phyloP scores from a whole-genome alignment of 2,329 filamentous ascomycete genomes.

The Aspergillus luchuensis region DNA sequence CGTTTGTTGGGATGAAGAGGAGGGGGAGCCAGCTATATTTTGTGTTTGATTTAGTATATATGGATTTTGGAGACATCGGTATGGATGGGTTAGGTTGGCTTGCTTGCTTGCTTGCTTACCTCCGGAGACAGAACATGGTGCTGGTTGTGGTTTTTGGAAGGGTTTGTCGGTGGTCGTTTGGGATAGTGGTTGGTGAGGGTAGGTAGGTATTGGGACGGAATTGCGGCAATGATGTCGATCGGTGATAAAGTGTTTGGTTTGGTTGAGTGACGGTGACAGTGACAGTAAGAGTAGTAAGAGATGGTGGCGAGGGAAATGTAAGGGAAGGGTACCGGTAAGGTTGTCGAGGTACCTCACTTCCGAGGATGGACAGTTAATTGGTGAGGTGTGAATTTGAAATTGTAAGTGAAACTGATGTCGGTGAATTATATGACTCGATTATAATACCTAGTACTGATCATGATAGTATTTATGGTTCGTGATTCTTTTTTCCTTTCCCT shows the following conservation, averaged over 20 bases:
- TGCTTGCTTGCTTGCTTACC: slow-evolving; percentile 45
- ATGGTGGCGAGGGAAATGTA: not conserved
- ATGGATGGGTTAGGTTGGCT: too few species aligned
- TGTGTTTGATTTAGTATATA: too few species aligned
- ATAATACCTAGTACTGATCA: too few species aligned
- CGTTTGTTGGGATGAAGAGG: slow-evolving; percentile 84
- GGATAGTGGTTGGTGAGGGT: slow-evolving; percentile 9
- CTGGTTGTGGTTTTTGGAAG: not conserved
- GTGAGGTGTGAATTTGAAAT: not conserved
- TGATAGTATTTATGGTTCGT: too few species aligned
- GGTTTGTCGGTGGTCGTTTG: not conserved
- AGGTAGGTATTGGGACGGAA: not conserved
- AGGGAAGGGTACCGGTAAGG: not conserved
- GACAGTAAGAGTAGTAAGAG: not conserved
- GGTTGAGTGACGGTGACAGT: not conserved
- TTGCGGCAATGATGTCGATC: not conserved
- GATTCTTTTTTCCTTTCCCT: too few species aligned
- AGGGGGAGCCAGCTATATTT: slow-evolving; percentile 74
- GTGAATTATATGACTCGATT: too few species aligned
- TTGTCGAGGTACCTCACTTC: too few species aligned
- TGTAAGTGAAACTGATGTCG: too few species aligned
- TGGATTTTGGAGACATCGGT: too few species aligned
- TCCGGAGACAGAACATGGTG: slow-evolving; percentile 68
- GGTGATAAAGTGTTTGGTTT: too few species aligned
- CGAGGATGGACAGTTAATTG: too few species aligned